Conservation (phyloP, 2,329 filamentous ascomycete species). For the Hypoxylon sp. region DNA sequence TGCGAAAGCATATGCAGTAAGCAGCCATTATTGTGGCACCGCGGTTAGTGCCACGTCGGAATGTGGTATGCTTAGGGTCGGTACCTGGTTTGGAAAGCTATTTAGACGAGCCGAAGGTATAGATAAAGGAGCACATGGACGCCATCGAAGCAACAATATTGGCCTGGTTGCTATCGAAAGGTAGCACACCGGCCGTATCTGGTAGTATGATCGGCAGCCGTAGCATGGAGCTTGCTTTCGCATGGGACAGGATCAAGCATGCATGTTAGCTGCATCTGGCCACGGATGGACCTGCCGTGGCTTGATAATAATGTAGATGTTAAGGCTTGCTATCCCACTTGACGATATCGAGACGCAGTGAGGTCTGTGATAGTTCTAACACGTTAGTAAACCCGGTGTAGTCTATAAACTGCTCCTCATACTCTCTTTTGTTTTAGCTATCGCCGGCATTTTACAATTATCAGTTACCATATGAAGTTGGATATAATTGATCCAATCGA, state of each 20-base stretch:
- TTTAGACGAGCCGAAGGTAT: constrained; percentile 16
- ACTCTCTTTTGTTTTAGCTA: not conserved
- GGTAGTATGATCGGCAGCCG: constrained; percentile 29
- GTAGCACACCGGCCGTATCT: constrained; percentile 13
- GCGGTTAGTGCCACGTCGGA: constrained; percentile 36
- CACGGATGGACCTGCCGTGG: constrained; percentile 27
- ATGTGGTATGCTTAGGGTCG: constrained; percentile 24
- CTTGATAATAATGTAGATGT: constrained; percentile 17
- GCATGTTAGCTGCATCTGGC: constrained; percentile 31
- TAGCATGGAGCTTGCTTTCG: constrained; percentile 15
- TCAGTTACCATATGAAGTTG: not conserved
- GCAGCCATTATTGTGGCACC: constrained; percentile 43
- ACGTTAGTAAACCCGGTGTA: not conserved
- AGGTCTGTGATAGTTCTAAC: not conserved
- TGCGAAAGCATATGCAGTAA: constrained; percentile 45
- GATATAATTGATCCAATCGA: not conserved
- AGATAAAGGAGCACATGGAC: constrained; percentile 20
- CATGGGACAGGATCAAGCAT: constrained; percentile 14
- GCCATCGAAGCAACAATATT: constrained; percentile 19
- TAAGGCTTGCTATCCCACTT: constrained; percentile 6
- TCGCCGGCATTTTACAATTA: not conserved
- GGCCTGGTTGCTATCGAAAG: constrained; percentile 12
- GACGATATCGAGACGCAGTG: constrained; percentile 5
- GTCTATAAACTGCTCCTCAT: not conserved
- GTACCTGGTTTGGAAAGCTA: constrained; percentile 36